Evolutionary conservation across 2,329 filamentous ascomycete genomes (phyloP).

Genomic region (Karstenula rhodostoma): DNA sequence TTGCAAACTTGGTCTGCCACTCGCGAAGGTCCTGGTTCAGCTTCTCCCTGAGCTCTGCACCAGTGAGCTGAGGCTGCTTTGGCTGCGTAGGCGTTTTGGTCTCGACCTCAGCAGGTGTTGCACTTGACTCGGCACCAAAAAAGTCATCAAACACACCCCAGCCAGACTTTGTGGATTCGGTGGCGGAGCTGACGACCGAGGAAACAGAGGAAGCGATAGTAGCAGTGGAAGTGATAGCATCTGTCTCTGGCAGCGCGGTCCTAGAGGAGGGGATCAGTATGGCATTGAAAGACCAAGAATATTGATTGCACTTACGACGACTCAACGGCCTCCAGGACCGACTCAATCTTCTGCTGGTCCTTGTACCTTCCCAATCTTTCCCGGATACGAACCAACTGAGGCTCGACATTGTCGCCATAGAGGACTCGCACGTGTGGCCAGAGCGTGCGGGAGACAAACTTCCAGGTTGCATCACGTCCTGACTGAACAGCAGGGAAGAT

Average conservation of each 20-base stretch:
- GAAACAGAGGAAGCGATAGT: slow-evolving; percentile 38
- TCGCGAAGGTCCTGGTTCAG: slow-evolving; percentile 80
- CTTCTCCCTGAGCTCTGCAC: slow-evolving; percentile 60
- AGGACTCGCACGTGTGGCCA: slow-evolving; percentile 83
- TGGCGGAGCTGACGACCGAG: slow-evolving; percentile 31
- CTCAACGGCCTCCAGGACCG: slow-evolving; percentile 64
- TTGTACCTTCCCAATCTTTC: slow-evolving; percentile 84
- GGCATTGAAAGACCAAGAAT: not conserved
- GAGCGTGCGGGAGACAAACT: slow-evolving; percentile 77
- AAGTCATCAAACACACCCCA: slow-evolving; percentile 44
- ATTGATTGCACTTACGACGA: slow-evolving; percentile 30
- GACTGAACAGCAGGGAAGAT: slow-evolving; percentile 76
- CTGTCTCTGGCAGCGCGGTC: slow-evolving; percentile 23
- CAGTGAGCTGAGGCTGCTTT: slow-evolving; percentile 36
- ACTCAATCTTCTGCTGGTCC: slow-evolving; percentile 68
- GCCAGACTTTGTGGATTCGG: slow-evolving; percentile 34
- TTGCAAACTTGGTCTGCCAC: slow-evolving; percentile 90
- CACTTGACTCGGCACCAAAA: slow-evolving; percentile 35
- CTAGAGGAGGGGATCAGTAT: slow-evolving; percentile 21
- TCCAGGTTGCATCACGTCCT: slow-evolving; percentile 72
- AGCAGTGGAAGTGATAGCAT: slow-evolving; percentile 29
- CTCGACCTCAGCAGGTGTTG: slow-evolving; percentile 26
- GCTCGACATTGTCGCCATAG: slow-evolving; percentile 92
- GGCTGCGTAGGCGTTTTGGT: slow-evolving; percentile 26
- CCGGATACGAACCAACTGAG: slow-evolving; percentile 90